A percentile compares a stretch with the other conserved stretches of the same genome.
These are phyloP conservation scores for Plasmodium ovale DNA, from an alignment of 169 alveolate species.

Conservation along the genomic window DNA sequence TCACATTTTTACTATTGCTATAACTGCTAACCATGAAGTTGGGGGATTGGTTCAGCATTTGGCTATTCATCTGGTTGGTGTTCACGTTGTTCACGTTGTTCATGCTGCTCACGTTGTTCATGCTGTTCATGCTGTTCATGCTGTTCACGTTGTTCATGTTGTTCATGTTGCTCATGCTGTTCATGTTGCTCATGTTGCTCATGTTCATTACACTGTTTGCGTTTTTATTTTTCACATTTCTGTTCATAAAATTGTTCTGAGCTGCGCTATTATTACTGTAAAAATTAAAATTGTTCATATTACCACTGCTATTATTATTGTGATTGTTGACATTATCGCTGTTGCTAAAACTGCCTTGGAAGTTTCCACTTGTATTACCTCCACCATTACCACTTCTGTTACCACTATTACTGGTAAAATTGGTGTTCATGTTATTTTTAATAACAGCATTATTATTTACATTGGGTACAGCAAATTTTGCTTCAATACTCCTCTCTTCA, in stretches of 20 bases:
- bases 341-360: conserved; percentile 19
- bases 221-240: conserved; percentile 48
- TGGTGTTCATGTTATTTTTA: conserved; percentile 11
- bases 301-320: conserved; percentile 1
- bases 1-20: neutral
- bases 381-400: neutral
- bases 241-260: conserved; percentile 29
- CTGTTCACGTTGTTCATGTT: neutral
- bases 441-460: conserved; percentile 17
- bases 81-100: neutral
- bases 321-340: neutral
- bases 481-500: conserved; percentile 60
- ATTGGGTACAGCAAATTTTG: conserved; percentile 72
- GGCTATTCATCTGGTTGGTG: neutral
- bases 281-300: conserved; percentile 41
- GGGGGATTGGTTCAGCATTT: neutral
- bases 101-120: conserved; percentile 23
- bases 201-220: conserved; percentile 11
- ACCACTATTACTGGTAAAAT: neutral
- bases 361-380: conserved; percentile 9
- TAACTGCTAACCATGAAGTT: neutral
- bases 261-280: neutral
- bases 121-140: conserved; percentile 28
- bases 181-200: conserved; percentile 15
- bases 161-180: conserved; percentile 25